Evolutionary conservation across 2,329 filamentous ascomycete species (phyloP), one percentile per base, ranked within the genome.

Genomic region (Monosporascus sp.): DNA sequence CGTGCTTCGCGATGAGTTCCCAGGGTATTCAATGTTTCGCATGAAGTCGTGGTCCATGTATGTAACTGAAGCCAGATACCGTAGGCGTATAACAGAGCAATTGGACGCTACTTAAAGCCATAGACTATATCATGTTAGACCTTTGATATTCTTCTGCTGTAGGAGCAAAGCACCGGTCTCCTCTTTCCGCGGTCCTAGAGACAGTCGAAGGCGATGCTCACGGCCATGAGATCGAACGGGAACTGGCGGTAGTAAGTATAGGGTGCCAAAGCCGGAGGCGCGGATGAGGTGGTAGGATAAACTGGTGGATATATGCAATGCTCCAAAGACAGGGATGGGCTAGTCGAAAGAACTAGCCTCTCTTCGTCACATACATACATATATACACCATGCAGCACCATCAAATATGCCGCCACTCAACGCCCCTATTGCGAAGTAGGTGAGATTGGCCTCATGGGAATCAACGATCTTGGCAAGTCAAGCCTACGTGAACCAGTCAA

Each of bases 321-420:
- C 51, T 49, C 54, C 53, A 48, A 47, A 48, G 53, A 56, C 54
- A 60, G 59, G 60, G 53, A 58, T 57, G 53, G 54, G 54, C 55
- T 60, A 55, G 54, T 50, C 20, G 43, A 16, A 35, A 40, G 51
- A 59, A 48, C 53, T 58, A 58, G 52, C 53, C 56, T 56, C 55
- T 57, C 51, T 53, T 63, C 55, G 59, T 65, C 64, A 63, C 62
- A 62, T 59, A 56, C 59, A 60, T 58, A 65, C 63, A 63, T 61
- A 63, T 61, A 63, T 60, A 57, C 57, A 60, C 57, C 56, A 54
- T 51, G 52, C 54, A 53, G 55, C 56, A 54, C 45, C 37, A 45
- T 49, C 37, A 20, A 50, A 38, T 17, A 16, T 37, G 26, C 31
- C 38, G 37, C 46, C 24, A 38, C 40, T 35, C 37, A 26, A 43